Percentiles rank a stretch among this genome's conserved stretches.
phyloP scores from a whole-genome alignment of 768 basidiomycete species.

The Termitomyces sp. region DNA sequence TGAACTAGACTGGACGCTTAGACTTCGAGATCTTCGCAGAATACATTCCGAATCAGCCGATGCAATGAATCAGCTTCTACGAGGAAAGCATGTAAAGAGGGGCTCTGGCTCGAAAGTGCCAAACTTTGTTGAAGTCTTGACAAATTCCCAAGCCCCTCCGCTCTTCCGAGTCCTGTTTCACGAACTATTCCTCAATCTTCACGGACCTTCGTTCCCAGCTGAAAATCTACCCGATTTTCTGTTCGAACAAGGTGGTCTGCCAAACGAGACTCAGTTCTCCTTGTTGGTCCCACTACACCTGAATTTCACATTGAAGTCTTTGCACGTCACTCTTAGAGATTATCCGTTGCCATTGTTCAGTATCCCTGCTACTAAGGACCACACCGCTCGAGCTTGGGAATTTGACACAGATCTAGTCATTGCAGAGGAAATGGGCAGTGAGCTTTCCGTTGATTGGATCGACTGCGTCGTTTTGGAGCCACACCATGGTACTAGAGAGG shows the following conservation, averaged over 20 bases:
- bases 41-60: slow-evolving; percentile 50
- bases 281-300: slow-evolving; percentile 83
- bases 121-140: slow-evolving; percentile 40
- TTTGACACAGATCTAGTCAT: slow-evolving; percentile 80
- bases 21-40: slow-evolving; percentile 44
- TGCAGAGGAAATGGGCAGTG: slow-evolving; percentile 80
- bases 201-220: slow-evolving; percentile 56
- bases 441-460: slow-evolving; percentile 68
- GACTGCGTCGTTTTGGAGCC: slow-evolving; percentile 60
- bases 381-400: slow-evolving; percentile 43
- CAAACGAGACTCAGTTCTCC: slow-evolving; percentile 67
- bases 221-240: slow-evolving; percentile 61
- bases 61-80: slow-evolving; percentile 39
- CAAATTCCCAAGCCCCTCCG: slow-evolving; percentile 46
- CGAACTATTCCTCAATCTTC: slow-evolving; percentile 53
- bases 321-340: slow-evolving; percentile 70
- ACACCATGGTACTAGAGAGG: slow-evolving; percentile 47
- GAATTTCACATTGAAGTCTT: slow-evolving; percentile 58
- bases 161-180: slow-evolving; percentile 66
- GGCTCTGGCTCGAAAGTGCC: slow-evolving; percentile 29
- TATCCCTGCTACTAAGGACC: slow-evolving; percentile 49
- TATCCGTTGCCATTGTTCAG: slow-evolving; percentile 86
- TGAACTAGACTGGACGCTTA: slow-evolving; percentile 67
- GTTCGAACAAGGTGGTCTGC: slow-evolving; percentile 58
- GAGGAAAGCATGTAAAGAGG: slow-evolving; percentile 26